Conservation (phyloP, 2,329 filamentous ascomycete genomes). For the Trichoderma sp. region DNA sequence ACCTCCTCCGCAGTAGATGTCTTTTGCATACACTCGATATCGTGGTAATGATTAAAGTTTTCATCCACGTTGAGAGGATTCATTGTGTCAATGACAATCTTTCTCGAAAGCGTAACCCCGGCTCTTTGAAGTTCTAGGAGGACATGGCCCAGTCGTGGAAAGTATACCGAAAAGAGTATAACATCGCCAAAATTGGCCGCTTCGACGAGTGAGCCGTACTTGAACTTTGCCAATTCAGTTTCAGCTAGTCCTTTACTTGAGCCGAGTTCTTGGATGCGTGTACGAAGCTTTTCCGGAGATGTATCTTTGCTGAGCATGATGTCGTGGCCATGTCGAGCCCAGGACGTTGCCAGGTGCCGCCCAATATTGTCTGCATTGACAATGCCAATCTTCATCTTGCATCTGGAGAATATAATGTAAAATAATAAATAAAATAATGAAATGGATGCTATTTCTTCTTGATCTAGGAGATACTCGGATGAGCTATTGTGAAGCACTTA, state of each 20-base stretch:
- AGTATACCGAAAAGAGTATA: background rate
- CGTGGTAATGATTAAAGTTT: background rate
- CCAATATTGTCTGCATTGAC: background rate
- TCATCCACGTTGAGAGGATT: background rate
- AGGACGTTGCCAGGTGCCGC: background rate
- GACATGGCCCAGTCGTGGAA: background rate
- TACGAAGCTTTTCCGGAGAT: background rate
- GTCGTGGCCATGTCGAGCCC: background rate
- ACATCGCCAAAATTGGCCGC: background rate
- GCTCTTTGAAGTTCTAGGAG: background rate
- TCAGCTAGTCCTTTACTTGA: background rate
- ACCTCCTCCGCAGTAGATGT: background rate
- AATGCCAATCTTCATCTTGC: background rate
- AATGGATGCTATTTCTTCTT: background rate
- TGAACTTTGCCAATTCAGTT: background rate
- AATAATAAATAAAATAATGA: rapidly evolving
- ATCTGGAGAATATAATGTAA: background rate
- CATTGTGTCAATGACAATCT: background rate
- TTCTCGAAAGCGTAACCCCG: background rate
- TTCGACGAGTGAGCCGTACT: background rate
- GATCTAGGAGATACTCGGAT: background rate
- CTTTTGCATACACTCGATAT: background rate
- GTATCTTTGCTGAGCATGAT: background rate
- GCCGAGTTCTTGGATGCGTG: background rate
- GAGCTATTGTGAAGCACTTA: background rate